Percentiles rank a stretch among this genome's conserved stretches.
Conservation (phyloP, 768 basidiomycete species). For the Terana coerulea region DNA sequence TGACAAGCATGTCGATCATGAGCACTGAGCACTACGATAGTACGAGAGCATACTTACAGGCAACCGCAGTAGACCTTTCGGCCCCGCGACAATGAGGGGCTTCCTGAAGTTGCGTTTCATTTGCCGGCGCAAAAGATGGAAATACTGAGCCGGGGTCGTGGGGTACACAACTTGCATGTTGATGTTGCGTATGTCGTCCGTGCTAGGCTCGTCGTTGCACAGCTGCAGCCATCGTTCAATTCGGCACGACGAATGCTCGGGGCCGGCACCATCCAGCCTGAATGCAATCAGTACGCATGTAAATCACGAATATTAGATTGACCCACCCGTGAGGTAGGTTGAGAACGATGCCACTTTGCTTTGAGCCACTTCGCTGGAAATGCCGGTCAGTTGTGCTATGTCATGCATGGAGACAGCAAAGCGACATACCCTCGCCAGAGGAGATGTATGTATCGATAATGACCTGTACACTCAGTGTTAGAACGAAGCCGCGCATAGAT, state of each 20-base stretch:
- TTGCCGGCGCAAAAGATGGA: constrained; percentile 89
- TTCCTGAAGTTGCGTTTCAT: constrained; percentile 82
- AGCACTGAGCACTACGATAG: not conserved
- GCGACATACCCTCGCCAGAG: constrained; percentile 73
- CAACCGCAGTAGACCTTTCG: constrained; percentile 78
- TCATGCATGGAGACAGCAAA: not conserved
- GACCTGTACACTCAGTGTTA: constrained; percentile 38
- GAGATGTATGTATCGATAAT: constrained; percentile 88
- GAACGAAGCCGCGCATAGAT: not conserved
- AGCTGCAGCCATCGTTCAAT: constrained; percentile 93
- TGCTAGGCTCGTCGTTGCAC: constrained; percentile 58
- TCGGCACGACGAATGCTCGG: constrained; percentile 88
- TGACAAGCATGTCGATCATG: constrained; percentile 25
- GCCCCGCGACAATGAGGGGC: constrained; percentile 79
- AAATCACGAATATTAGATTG: not conserved
- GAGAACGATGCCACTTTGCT: constrained; percentile 84
- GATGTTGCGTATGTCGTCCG: constrained; percentile 43
- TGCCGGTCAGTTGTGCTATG: not conserved
- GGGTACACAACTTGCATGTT: constrained; percentile 87
- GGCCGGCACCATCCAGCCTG: constrained; percentile 81
- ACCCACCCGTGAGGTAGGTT: constrained; percentile 75
- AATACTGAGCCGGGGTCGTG: constrained; percentile 88
- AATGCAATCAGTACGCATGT: not conserved
- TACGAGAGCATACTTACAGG: constrained; percentile 45
- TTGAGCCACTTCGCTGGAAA: constrained; percentile 83